Percentiles rank a stretch among this genome's conserved stretches.
phyloP scores from a whole-genome alignment of 129 eudicot species.

The Cynara cardunculus region DNA sequence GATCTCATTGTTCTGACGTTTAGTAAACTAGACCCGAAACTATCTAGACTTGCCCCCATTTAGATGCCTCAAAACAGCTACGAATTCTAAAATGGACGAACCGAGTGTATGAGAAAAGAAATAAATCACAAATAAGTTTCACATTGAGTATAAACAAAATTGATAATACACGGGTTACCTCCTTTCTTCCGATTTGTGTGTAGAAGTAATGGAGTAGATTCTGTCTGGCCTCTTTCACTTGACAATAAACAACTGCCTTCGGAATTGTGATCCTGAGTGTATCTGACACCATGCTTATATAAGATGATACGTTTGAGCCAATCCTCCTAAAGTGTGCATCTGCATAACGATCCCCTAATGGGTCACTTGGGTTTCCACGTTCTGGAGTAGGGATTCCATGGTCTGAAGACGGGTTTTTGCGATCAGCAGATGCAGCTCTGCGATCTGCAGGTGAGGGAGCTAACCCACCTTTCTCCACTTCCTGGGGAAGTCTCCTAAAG shows the following conservation, averaged over 20 bases:
- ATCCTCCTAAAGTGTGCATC: constrained; percentile 92
- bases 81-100: background rate
- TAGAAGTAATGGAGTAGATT: constrained; percentile 74
- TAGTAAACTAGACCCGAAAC: too few species aligned
- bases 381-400: constrained; percentile 14
- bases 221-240: constrained; percentile 88
- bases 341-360: constrained; percentile 58
- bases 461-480: constrained; percentile 47
- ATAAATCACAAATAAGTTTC: background rate
- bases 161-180: constrained; percentile 50
- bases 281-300: constrained; percentile 73
- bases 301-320: constrained; percentile 86
- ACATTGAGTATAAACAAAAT: background rate
- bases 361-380: constrained; percentile 38
- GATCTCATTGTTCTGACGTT: too few species aligned
- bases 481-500: constrained; percentile 92
- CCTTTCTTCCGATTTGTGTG: constrained; percentile 76
- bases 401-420: constrained; percentile 30
- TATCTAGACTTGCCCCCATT: too few species aligned
- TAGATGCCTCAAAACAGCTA: background rate
- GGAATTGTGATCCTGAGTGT: constrained; percentile 75
- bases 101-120: background rate
- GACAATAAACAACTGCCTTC: constrained; percentile 92
- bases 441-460: constrained; percentile 32
- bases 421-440: constrained; percentile 21